These are phyloP conservation scores for Stentor roeselii DNA, from an alignment of 73 alveolate genomes.

Conservation along the genomic window DNA sequence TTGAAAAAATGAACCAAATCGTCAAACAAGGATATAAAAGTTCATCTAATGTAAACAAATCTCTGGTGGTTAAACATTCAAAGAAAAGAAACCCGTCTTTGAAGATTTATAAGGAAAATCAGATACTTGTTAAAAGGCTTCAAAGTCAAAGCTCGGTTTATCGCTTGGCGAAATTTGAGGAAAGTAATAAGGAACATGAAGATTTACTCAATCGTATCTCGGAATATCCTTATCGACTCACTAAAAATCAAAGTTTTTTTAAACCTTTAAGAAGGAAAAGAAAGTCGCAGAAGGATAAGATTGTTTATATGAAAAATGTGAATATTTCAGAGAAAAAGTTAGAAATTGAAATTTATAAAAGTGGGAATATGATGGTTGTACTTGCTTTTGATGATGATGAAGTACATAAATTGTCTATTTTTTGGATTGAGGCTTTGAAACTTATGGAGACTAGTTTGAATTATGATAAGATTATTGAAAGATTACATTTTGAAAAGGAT, in stretches of 20 bases:
- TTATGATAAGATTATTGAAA: not conserved
- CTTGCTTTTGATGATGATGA: not conserved
- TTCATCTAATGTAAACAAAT: not conserved
- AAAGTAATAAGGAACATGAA: not conserved
- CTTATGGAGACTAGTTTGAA: not conserved
- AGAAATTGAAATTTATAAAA: not conserved
- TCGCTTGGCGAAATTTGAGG: not conserved
- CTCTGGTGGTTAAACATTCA: not conserved
- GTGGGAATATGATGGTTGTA: not conserved
- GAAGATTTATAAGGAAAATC: not conserved
- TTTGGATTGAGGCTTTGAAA: not conserved
- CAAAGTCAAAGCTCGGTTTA: not conserved
- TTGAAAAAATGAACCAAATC: slow-evolving; percentile 56
- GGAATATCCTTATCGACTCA: not conserved
- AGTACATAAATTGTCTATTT: too few relatives aligned
- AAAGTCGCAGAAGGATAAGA: not conserved
- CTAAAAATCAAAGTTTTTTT: too few relatives aligned
- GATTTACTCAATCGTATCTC: not conserved
- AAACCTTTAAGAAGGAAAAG: not conserved
- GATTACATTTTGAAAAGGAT: not conserved
- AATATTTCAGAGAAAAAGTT: not conserved
- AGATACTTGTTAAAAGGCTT: not conserved
- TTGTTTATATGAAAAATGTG: not conserved
- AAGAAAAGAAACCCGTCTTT: not conserved
- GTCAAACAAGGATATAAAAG: not conserved